Conservation (phyloP, 257 asterid species). For the Nicotiana otophora region DNA sequence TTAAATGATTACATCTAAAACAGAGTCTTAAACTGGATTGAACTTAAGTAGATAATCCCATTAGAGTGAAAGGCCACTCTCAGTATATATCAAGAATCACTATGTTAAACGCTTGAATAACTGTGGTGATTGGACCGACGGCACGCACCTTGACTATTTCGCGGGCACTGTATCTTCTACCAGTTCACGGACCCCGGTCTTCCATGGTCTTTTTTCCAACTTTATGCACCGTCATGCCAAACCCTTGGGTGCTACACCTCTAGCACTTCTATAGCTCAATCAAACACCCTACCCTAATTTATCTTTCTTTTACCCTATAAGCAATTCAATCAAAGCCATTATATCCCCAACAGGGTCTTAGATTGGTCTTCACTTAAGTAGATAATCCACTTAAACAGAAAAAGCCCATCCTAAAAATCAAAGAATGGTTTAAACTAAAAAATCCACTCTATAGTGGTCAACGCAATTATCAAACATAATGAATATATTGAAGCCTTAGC, state of each 20-base stretch:
- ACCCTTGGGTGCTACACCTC: background rate
- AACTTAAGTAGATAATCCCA: background rate
- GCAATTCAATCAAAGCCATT: background rate
- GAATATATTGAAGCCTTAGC: background rate
- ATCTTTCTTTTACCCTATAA: background rate
- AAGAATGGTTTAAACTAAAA: background rate
- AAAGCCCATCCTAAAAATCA: background rate
- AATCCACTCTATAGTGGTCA: background rate
- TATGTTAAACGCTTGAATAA: background rate
- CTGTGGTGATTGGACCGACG: background rate
- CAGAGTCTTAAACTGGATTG: background rate
- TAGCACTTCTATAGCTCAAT: background rate
- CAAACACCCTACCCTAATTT: background rate
- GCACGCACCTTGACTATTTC: background rate
- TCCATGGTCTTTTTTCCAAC: background rate
- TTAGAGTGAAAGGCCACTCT: background rate
- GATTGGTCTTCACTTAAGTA: background rate
- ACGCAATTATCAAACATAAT: background rate
- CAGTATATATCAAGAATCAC: background rate
- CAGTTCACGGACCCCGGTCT: background rate
- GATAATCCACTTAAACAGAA: background rate
- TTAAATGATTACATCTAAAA: background rate
- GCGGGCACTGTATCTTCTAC: no score
- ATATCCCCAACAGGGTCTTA: background rate
- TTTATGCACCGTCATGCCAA: background rate